phyloP scores from a whole-genome alignment of 352 stramenopile species.

The Halophytophthora polymorphica region DNA sequence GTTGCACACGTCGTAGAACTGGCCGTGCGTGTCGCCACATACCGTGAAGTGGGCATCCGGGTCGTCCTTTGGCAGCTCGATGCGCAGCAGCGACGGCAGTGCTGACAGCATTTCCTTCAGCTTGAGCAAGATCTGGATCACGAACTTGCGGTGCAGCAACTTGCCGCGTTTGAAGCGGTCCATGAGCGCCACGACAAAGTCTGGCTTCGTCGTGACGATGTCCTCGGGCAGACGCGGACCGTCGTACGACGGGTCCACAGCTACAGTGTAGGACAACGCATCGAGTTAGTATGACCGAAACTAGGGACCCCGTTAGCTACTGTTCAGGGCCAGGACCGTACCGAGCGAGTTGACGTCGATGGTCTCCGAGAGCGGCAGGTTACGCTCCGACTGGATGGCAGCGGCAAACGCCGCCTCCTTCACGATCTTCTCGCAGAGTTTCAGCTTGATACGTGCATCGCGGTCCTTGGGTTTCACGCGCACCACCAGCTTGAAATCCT shows the following conservation, averaged over 20 bases:
- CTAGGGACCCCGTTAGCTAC: background rate
- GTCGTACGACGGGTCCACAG: constrained; percentile 81
- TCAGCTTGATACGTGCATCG: constrained; percentile 92
- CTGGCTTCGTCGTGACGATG: constrained; percentile 45
- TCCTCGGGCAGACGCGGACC: constrained; percentile 69
- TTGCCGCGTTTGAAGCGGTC: constrained; percentile 97
- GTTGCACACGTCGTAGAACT: constrained; percentile 99
- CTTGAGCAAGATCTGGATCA: constrained; percentile 94
- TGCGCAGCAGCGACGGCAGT: constrained; percentile 90
- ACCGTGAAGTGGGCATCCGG: constrained; percentile 90
- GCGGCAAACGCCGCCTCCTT: constrained; percentile 95
- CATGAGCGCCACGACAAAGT: constrained; percentile 92
- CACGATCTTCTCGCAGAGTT: constrained; percentile 96
- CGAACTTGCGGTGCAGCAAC: constrained; percentile 97
- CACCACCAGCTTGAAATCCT: constrained; percentile 96
- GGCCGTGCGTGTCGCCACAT: constrained; percentile 98
- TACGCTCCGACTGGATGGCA: constrained; percentile 95
- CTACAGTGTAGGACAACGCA: constrained; percentile 16
- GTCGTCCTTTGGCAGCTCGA: constrained; percentile 44
- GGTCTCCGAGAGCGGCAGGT: constrained; percentile 89
- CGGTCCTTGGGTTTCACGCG: constrained; percentile 95
- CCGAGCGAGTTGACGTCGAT: constrained; percentile 87
- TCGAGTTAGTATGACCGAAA: background rate
- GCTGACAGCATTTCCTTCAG: constrained; percentile 90
- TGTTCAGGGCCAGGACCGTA: constrained; percentile 13